These are phyloP conservation scores for Pulveroboletus frians DNA, from an alignment of 768 basidiomycete species.

Conservation along the genomic window DNA sequence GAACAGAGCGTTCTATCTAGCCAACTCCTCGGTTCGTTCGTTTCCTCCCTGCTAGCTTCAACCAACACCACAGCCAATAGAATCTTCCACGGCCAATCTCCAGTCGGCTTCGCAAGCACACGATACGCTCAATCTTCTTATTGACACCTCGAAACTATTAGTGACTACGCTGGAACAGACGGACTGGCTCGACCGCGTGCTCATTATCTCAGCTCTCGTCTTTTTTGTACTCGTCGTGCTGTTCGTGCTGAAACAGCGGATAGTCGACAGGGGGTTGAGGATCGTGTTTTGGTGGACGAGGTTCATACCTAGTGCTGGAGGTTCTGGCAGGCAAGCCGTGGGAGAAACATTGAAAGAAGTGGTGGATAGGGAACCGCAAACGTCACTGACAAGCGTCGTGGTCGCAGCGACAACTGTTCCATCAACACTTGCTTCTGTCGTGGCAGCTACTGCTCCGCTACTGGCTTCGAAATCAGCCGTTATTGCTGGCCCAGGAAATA, in stretches of 20 bases:
- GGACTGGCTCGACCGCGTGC: slow-evolving; percentile 86
- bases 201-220: slow-evolving; percentile 72
- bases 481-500: neutral
- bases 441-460: slow-evolving; percentile 4
- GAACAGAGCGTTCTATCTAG: slow-evolving; percentile 81
- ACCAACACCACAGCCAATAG: slow-evolving; percentile 33
- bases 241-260: slow-evolving; percentile 83
- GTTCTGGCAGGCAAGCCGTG: slow-evolving; percentile 1
- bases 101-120: slow-evolving; percentile 71
- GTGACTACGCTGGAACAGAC: slow-evolving; percentile 84
- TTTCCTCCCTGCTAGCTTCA: neutral
- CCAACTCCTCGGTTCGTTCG: slow-evolving; percentile 71
- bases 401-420: neutral
- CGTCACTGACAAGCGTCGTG: slow-evolving; percentile 7
- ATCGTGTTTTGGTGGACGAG: slow-evolving; percentile 88
- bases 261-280: slow-evolving; percentile 73
- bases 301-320: slow-evolving; percentile 46
- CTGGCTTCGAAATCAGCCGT: neutral
- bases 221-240: slow-evolving; percentile 84
- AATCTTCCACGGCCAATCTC: slow-evolving; percentile 74
- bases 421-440: slow-evolving; percentile 11
- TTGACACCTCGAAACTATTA: slow-evolving; percentile 77
- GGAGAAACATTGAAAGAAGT: slow-evolving; percentile 6
- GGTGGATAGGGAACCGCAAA: neutral
- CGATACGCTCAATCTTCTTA: slow-evolving; percentile 63